phyloP scores from a whole-genome alignment of 2,329 filamentous ascomycete species.

The Colletotrichum lindemuthianum region DNA sequence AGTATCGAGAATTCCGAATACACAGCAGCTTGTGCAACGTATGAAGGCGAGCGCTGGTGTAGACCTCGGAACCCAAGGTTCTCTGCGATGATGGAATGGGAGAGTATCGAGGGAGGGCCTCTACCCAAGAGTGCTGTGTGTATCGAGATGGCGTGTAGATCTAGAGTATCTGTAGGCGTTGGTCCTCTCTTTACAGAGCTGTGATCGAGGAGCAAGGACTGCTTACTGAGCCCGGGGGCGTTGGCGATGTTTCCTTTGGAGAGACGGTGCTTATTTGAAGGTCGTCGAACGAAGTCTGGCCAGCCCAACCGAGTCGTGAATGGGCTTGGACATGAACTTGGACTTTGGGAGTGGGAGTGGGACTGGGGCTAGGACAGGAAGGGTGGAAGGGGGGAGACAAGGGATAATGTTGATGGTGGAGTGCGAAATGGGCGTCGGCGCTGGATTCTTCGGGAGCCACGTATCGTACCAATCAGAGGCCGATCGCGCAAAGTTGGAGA shows the following conservation, averaged over 20 bases:
- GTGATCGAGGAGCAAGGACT: background rate
- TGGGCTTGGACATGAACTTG: constrained; percentile 27
- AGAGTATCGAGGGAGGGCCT: constrained; percentile 17
- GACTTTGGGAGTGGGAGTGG: constrained; percentile 21
- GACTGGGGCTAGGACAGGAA: background rate
- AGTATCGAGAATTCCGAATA: constrained; percentile 8
- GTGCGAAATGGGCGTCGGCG: constrained; percentile 31
- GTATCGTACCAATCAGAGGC: constrained; percentile 47
- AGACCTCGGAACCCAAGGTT: background rate
- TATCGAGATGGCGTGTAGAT: constrained; percentile 14
- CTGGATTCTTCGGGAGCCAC: constrained; percentile 32
- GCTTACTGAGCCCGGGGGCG: constrained; percentile 22
- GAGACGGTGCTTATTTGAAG: constrained; percentile 26
- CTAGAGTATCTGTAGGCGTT: background rate
- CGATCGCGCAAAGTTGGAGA: constrained; percentile 43
- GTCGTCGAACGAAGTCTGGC: constrained; percentile 10
- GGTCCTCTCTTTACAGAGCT: background rate
- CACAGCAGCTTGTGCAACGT: constrained; percentile 4
- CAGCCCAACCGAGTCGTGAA: constrained; percentile 26
- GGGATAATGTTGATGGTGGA: constrained; percentile 21
- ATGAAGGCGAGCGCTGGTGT: no score
- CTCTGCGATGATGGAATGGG: background rate
- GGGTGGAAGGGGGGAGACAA: constrained; percentile 25
- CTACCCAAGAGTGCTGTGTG: no score
- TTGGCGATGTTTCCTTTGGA: constrained; percentile 26